Evolutionary conservation across 2,329 filamentous ascomycete species (phyloP).

Genomic region (Fusarium sp.): DNA sequence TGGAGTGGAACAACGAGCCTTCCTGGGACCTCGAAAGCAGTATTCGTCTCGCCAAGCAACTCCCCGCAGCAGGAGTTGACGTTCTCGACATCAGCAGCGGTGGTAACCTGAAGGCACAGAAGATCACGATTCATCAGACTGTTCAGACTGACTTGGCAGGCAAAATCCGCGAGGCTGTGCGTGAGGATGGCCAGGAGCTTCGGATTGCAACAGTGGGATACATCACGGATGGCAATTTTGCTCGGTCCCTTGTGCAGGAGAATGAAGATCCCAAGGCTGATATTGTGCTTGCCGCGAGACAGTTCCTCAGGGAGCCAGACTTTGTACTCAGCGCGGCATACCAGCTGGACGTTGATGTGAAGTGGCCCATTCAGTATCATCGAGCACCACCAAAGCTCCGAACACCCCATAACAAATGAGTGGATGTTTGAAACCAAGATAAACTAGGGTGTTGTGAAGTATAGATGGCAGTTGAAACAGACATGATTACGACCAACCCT

Average conservation of each 20-base stretch:
- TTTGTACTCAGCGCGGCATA: slow-evolving; percentile 81
- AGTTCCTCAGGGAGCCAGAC: slow-evolving; percentile 86
- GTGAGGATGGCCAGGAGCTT: slow-evolving; percentile 63
- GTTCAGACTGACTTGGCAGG: slow-evolving; percentile 83
- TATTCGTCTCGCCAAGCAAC: slow-evolving; percentile 59
- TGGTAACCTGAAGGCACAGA: slow-evolving; percentile 74
- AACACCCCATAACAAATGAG: slow-evolving; percentile 4
- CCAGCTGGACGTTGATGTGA: slow-evolving; percentile 76
- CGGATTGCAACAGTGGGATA: slow-evolving; percentile 81
- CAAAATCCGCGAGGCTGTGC: slow-evolving; percentile 76
- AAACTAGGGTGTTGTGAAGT: slow-evolving; percentile 1
- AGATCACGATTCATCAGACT: slow-evolving; percentile 71
- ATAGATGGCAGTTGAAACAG: slow-evolving; percentile 4
- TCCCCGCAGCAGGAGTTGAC: slow-evolving; percentile 82
- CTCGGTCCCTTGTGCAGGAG: slow-evolving; percentile 69
- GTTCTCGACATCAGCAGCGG: slow-evolving; percentile 85
- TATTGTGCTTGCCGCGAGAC: slow-evolving; percentile 78
- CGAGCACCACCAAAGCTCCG: slow-evolving; percentile 37
- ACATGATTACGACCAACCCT: not conserved
- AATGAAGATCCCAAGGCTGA: slow-evolving; percentile 67
- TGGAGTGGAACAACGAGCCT: slow-evolving; percentile 61
- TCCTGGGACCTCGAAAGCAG: slow-evolving; percentile 77
- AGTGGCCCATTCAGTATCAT: slow-evolving; percentile 77
- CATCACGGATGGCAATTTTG: slow-evolving; percentile 77
- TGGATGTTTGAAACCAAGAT: not conserved